Base-by-base conservation (phyloP, 2,329 filamentous ascomycete genomes). In the Trichoderma atroviride region DNA sequence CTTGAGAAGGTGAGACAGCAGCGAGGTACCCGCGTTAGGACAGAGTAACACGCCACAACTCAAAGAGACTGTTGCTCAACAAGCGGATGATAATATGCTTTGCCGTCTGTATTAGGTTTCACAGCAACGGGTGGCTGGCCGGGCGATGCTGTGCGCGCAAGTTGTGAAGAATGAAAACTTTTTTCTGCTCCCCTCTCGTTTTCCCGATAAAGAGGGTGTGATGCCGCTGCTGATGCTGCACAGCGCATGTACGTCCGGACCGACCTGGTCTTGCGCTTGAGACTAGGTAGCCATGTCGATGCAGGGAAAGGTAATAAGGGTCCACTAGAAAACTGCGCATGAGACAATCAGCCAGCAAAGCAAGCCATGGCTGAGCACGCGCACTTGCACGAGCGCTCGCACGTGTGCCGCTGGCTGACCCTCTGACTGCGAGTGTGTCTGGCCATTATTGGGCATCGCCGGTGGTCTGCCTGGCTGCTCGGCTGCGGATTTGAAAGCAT, bases 1-100 rank as follows among this genome's bases (percentile, higher is more conserved):
- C 64, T 67, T 59, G 22, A 58, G 22, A 67, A 67, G 40, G 64
- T 67, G 64, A 67, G 62, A 56, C 62, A 55, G 57, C 11, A 31
- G 31, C 35, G 50, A 65, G 62, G 50, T 56, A 57, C 62, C 61
- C 3, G 50, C 7, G 6, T 65, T 57, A 43, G 55, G 55, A 57
- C 47, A 19, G 52, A 27, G 31, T 64, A 29, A 65, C 35, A 24
- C 52, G 52, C 62, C 29, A 57, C 52, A 65, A 29, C n/a, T 47
- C 35, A 65, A 43, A 57, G 19, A 40, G 53, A 56, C 19, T 19
- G 7, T 29, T 13, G n/a, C 35, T 11, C 9, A 47, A 13, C n/a
- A 43, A 24, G 33, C 43, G 16, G 47, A n/a, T 24, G 60, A 35
- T 27, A 37, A 57, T 58, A 47, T 33, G 35, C 62, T 47, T 56